Conservation (phyloP, 768 basidiomycete species). For the Megacollybia marginata region DNA sequence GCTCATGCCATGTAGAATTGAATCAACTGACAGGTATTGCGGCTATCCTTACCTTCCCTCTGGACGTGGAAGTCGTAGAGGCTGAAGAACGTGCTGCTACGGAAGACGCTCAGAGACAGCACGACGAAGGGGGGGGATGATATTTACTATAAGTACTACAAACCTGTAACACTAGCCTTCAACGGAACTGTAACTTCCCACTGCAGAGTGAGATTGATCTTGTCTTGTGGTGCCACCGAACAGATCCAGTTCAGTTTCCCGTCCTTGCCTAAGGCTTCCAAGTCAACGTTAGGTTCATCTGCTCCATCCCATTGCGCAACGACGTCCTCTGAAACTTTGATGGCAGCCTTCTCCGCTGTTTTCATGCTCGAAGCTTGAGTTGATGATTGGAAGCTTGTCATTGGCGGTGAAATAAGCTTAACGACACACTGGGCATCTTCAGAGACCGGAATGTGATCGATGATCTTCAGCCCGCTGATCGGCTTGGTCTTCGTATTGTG, state of each 20-base stretch:
- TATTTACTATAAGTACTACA: background rate
- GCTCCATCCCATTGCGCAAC: slow-evolving; percentile 25
- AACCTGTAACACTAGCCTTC: slow-evolving; percentile 3
- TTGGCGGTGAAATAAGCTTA: slow-evolving; percentile 20
- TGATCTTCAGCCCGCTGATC: slow-evolving; percentile 15
- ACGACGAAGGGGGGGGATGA: slow-evolving; percentile 16
- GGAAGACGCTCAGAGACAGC: slow-evolving; percentile 59
- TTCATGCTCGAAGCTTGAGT: background rate
- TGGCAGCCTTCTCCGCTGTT: background rate
- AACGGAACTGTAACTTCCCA: slow-evolving; percentile 4
- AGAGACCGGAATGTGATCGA: slow-evolving; percentile 30
- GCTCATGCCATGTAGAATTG: slow-evolving; percentile 52
- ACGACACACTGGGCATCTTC: slow-evolving; percentile 24
- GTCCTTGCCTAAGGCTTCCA: slow-evolving; percentile 20
- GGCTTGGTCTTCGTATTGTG: background rate
- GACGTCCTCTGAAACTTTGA: slow-evolving; percentile 13
- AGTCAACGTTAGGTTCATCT: slow-evolving; percentile 15
- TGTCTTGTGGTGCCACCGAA: slow-evolving; percentile 20
- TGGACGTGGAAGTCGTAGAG: slow-evolving; percentile 94
- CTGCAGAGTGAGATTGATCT: slow-evolving; percentile 15
- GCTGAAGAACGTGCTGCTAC: slow-evolving; percentile 79
- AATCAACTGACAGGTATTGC: slow-evolving; percentile 94
- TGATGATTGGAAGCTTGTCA: slow-evolving; percentile 8
- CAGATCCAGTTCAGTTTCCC: slow-evolving; percentile 28
- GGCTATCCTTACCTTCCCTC: slow-evolving; percentile 90